These are phyloP conservation scores for Ogataea nitratoaversa DNA, from an alignment of 805 yeast genomes.

Conservation along the genomic window DNA sequence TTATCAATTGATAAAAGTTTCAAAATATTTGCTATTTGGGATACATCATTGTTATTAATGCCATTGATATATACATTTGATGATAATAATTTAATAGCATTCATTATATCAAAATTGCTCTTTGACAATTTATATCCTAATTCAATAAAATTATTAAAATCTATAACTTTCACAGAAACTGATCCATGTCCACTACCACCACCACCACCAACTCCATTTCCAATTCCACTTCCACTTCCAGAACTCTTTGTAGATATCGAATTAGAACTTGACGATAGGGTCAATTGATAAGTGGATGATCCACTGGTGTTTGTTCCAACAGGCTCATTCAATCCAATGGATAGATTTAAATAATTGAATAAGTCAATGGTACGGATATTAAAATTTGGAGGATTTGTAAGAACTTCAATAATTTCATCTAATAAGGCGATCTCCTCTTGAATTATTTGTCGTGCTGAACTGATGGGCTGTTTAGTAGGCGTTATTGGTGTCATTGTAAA, in stretches of 20 bases:
- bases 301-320: background rate
- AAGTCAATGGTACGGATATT: slow-evolving; percentile 16
- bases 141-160: slow-evolving; percentile 23
- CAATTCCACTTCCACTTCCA: background rate
- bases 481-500: background rate
- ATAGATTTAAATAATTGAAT: slow-evolving; percentile 14
- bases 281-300: slow-evolving; percentile 3
- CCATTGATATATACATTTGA: slow-evolving; percentile 28
- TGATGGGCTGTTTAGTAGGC: too few species aligned
- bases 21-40: background rate
- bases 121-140: slow-evolving; percentile 24
- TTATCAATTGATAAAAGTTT: slow-evolving; percentile 1
- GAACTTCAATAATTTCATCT: slow-evolving; percentile 22
- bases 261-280: slow-evolving; percentile 1
- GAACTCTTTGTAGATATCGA: background rate
- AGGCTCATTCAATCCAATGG: slow-evolving; percentile 2
- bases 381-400: slow-evolving; percentile 18
- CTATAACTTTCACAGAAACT: slow-evolving; percentile 20
- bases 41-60: slow-evolving; percentile 5
- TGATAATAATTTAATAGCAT: slow-evolving; percentile 14
- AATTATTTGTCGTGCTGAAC: slow-evolving; percentile 5
- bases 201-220: slow-evolving; percentile 6
- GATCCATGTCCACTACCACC: slow-evolving; percentile 6
- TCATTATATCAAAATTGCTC: slow-evolving; percentile 4
- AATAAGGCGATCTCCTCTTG: slow-evolving; percentile 20